Percentiles rank a stretch among this genome's conserved stretches.
Conservation (phyloP, 75 land plant genomes). For the Pinus albicaulis region DNA sequence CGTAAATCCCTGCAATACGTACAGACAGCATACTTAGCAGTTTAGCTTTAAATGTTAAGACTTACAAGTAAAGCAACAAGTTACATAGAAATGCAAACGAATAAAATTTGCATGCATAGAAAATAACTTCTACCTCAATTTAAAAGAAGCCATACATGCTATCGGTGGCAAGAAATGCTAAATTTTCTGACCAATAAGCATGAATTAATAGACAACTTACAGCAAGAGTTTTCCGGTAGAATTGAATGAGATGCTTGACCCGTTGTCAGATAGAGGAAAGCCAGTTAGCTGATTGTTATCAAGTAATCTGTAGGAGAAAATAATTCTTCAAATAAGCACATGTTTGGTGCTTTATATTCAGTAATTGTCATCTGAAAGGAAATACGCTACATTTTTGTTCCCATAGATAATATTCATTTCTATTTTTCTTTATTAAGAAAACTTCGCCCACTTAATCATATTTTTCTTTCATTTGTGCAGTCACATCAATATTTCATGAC, state of each 20-base stretch:
- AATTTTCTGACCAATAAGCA: neutral
- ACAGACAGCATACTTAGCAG: neutral
- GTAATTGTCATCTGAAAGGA: neutral
- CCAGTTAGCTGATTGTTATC: conserved; percentile 51
- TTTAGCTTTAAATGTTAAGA: neutral
- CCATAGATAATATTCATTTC: neutral
- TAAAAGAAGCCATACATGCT: neutral
- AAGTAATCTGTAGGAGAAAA: conserved; percentile 37
- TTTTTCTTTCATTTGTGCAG: neutral
- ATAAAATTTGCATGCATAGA: neutral
- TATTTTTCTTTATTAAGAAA: neutral
- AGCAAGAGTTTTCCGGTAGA: conserved; percentile 21
- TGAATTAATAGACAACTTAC: conserved; percentile 23
- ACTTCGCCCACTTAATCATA: neutral
- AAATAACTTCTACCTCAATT: neutral
- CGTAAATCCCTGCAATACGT: conserved; percentile 46
- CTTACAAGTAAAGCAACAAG: neutral
- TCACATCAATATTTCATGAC: neutral
- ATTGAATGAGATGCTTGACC: conserved; percentile 27
- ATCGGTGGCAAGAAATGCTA: no score
- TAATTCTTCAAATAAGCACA: neutral
- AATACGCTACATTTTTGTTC: neutral
- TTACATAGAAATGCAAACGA: neutral
- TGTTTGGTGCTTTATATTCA: neutral
- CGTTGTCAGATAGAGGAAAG: conserved; percentile 28